Evolutionary conservation across 352 stramenopile species (phyloP).

Genomic region (Globisporangium sylvaticum): DNA sequence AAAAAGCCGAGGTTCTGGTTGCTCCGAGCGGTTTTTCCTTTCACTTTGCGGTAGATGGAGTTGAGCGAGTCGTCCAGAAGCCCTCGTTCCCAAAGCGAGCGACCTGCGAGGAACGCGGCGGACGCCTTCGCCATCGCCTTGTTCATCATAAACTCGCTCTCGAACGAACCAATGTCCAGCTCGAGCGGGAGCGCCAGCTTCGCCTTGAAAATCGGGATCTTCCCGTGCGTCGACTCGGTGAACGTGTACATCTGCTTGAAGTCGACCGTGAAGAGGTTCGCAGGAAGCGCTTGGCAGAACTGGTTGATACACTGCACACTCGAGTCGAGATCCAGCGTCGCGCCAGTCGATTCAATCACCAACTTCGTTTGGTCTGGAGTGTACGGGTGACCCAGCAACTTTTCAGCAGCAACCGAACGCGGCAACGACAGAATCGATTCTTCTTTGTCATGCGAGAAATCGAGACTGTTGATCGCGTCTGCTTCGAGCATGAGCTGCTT

Average conservation of each 20-base stretch:
- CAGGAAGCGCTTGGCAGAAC: conserved; percentile 73
- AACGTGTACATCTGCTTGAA: conserved; percentile 56
- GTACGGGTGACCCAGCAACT: conserved; percentile 29
- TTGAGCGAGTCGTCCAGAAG: conserved; percentile 66
- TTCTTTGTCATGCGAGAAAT: conserved; percentile 64
- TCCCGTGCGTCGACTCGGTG: conserved; percentile 23
- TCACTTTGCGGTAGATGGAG: conserved; percentile 68
- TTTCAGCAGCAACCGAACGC: conserved; percentile 35
- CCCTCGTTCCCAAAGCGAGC: conserved; percentile 41
- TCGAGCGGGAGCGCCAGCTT: conserved; percentile 48
- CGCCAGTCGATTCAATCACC: conserved; percentile 49
- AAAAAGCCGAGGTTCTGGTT: conserved; percentile 55
- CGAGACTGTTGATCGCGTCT: conserved; percentile 51
- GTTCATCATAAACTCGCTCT: conserved; percentile 40
- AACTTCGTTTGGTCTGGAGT: conserved; percentile 30
- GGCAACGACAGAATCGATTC: conserved; percentile 57
- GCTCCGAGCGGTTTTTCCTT: conserved; percentile 33
- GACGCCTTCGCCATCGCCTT: conserved; percentile 59
- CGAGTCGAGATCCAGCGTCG: conserved; percentile 69
- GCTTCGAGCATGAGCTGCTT: conserved; percentile 38
- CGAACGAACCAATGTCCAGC: conserved; percentile 43
- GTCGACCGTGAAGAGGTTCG: conserved; percentile 46
- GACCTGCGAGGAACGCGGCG: conserved; percentile 57
- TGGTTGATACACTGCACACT: conserved; percentile 70
- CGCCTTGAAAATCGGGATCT: conserved; percentile 45